Conservation (phyloP, 2,329 filamentous ascomycete species). For the Ascochyta rabiei region DNA sequence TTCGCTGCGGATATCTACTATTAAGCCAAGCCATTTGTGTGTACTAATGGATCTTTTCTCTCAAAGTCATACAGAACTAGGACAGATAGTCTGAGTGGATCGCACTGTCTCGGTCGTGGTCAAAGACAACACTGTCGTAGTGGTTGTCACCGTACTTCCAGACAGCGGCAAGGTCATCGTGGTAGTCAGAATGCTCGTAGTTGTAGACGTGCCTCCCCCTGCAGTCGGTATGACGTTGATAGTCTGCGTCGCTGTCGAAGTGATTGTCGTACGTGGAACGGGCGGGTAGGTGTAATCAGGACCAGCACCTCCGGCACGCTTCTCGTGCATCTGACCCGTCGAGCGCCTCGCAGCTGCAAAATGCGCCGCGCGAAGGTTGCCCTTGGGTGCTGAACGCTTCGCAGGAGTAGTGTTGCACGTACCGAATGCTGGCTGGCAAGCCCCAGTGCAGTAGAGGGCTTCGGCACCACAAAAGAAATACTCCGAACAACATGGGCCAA, state of each 20-base stretch:
- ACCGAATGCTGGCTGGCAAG: constrained; percentile 34
- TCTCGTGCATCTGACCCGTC: neutral
- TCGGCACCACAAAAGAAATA: constrained; percentile 3
- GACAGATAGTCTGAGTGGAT: neutral
- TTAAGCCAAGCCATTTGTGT: too few species aligned
- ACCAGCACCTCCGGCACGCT: constrained; percentile 19
- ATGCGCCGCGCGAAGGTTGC: constrained; percentile 15
- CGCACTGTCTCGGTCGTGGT: neutral
- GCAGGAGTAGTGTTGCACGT: constrained; percentile 47
- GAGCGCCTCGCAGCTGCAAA: constrained; percentile 12
- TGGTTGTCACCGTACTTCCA: constrained; percentile 6
- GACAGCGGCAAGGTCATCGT: neutral
- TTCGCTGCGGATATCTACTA: too few species aligned
- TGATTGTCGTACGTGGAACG: constrained; percentile 18
- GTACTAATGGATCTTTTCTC: too few species aligned
- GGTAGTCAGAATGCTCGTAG: constrained; percentile 4
- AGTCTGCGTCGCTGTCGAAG: constrained; percentile 2
- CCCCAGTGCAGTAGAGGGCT: constrained; percentile 4
- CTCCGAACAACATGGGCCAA: constrained; percentile 14
- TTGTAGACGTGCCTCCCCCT: neutral
- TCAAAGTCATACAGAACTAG: neutral
- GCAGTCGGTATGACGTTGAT: neutral
- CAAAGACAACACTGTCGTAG: neutral
- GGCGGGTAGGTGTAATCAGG: constrained; percentile 26
- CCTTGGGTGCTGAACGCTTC: constrained; percentile 22